Conservation (phyloP, 495 filamentous ascomycete genomes). For the Gamarada debralockiae region DNA sequence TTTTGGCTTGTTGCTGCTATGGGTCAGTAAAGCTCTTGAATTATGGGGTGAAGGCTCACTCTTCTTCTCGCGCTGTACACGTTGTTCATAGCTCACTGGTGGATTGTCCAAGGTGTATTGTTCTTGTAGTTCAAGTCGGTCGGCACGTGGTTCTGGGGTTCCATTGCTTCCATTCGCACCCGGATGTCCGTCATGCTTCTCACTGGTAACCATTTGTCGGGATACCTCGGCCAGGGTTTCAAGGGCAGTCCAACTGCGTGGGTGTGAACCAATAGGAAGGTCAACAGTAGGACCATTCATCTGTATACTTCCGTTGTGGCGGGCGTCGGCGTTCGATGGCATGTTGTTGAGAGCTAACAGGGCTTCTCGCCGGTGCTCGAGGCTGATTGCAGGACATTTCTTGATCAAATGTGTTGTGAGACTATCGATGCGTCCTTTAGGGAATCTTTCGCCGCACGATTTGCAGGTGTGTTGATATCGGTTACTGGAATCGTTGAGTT, state of each 20-base stretch:
- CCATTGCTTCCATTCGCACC: conserved; percentile 17
- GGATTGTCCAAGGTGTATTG: conserved; percentile 46
- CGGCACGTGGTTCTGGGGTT: conserved; percentile 5
- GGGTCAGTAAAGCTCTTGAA: background rate
- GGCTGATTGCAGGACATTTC: conserved; percentile 70
- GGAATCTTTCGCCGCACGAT: conserved; percentile 77
- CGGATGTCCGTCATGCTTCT: conserved; percentile 42
- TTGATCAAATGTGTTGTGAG: conserved; percentile 73
- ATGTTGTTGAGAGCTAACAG: conserved; percentile 54
- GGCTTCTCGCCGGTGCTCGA: conserved; percentile 63
- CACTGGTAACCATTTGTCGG: conserved; percentile 56
- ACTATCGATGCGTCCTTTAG: conserved; percentile 79
- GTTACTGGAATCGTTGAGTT: conserved; percentile 80
- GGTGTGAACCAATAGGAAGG: conserved; percentile 34
- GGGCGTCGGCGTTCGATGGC: conserved; percentile 32
- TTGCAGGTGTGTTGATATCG: conserved; percentile 86
- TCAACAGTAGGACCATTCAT: conserved; percentile 36
- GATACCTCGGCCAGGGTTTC: conserved; percentile 82
- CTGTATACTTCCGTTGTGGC: conserved; percentile 30
- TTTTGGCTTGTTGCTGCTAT: conserved; percentile 4
- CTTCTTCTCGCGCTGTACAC: conserved; percentile 30
- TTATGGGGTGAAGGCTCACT: conserved; percentile 19
- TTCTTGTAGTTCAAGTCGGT: conserved; percentile 44
- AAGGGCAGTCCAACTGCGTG: conserved; percentile 66
- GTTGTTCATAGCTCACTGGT: conserved; percentile 34